Evolutionary conservation across 768 basidiomycete species (phyloP), one percentile per base, ranked within the genome.

Genomic region (Lactarius deliciosus): DNA sequence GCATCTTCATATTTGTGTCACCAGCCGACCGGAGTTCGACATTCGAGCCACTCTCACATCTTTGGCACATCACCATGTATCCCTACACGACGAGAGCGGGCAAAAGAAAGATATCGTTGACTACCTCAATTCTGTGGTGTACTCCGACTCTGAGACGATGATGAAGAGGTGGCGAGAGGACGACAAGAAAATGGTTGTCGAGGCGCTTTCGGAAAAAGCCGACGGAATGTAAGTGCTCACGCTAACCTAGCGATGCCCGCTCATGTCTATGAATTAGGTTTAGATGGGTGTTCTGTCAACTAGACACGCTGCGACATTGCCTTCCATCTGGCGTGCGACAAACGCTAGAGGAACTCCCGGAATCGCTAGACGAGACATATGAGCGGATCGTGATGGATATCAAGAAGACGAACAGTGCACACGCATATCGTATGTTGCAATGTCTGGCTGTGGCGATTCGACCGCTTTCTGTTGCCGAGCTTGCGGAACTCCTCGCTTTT

Each of bases 231-330:
- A 47, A 47, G 47, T 3, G 20, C 9, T 5, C 5, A 13, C 11
- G 1, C 20, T 15, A 5, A 7, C 13, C 5, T 25, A 3, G 20
- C 3, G 22, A 13, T 25, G 47, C 11, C 5, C 5, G 0, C 22
- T 50, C 22, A 45, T n/a, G 9, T 13, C 22, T 34, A 5, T 0
- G 7, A 22, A n/a, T 11, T 11, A 47, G 45, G 45, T 47, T 47
- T 47, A n/a, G 45, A n/a, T 47, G 45, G 45, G 45, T 22, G 45
- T 47, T 47, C 45, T 47, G 45, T 47, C 45, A 47, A n/a, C n/a
- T 47, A 22, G 45, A 47, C 8, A 11, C n/a, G 45, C n/a, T 22
- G 9, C 20, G 45, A n/a, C 45, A n/a, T 9, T 47, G 45, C 10
- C 45, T 47, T 20, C 45, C n/a, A 0, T 47, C 45, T 9, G n/a